Evolutionary conservation across 2,329 filamentous ascomycete genomes (phyloP).

Genomic region (Monosporascus sp.): DNA sequence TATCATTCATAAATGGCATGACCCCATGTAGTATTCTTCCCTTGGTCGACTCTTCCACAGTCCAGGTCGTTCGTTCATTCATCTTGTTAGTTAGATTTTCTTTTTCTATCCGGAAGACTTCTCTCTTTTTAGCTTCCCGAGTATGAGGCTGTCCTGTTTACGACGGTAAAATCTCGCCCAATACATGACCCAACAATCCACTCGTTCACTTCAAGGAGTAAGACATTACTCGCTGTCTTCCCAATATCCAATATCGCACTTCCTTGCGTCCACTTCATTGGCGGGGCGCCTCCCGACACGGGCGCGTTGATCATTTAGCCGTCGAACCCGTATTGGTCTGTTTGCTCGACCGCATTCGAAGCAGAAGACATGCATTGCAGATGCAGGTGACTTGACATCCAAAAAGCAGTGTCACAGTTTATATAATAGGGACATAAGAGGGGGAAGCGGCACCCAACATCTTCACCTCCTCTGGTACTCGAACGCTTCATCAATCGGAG

Average conservation of each 20-base stretch:
- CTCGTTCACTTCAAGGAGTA: not conserved
- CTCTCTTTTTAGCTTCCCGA: too few species aligned
- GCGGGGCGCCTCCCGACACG: not conserved
- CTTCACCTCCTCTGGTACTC: not conserved
- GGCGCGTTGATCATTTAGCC: not conserved
- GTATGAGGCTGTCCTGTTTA: too few species aligned
- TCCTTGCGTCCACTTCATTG: not conserved
- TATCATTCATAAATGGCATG: not conserved
- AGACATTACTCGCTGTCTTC: not conserved
- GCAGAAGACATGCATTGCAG: not conserved
- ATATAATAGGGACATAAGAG: not conserved
- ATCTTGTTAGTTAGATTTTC: not conserved
- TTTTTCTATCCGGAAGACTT: not conserved
- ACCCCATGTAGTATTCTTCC: not conserved
- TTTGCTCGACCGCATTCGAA: not conserved
- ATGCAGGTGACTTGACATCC: not conserved
- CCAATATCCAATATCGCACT: not conserved
- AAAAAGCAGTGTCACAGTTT: not conserved
- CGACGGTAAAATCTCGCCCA: too few species aligned
- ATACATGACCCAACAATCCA: too few species aligned
- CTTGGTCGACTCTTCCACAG: not conserved
- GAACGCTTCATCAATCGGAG: too few species aligned
- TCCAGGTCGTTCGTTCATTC: not conserved
- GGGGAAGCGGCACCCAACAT: not conserved
- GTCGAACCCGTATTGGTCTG: not conserved